These are phyloP conservation scores for Calonectria naviculata DNA, from an alignment of 2,329 filamentous ascomycete genomes.

Conservation along the genomic window DNA sequence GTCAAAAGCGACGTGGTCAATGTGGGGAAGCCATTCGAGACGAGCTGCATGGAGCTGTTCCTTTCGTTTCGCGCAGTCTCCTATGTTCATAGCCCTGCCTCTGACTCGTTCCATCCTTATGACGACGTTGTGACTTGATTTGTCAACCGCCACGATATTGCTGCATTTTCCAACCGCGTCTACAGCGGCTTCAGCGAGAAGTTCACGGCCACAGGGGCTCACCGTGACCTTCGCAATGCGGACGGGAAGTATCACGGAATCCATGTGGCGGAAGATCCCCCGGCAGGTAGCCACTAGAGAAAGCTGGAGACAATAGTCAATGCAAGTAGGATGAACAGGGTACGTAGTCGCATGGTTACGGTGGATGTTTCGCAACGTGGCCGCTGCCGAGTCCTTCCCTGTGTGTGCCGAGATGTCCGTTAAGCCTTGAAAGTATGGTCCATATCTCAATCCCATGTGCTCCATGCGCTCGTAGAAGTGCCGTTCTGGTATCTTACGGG, in stretches of 20 bases:
- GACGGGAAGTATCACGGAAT: conserved; percentile 17
- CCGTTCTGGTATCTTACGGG: neutral
- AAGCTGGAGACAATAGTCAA: conserved; percentile 20
- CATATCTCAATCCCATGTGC: neutral
- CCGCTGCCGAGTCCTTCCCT: neutral
- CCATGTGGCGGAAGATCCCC: conserved; percentile 3
- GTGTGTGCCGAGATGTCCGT: neutral
- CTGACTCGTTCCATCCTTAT: neutral
- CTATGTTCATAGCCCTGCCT: neutral
- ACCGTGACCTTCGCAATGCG: conserved; percentile 9
- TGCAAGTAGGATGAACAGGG: conserved; percentile 18
- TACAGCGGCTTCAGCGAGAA: neutral
- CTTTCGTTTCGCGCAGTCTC: neutral
- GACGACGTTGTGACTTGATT: neutral
- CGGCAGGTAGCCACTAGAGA: neutral
- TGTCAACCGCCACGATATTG: neutral
- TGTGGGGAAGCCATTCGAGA: neutral
- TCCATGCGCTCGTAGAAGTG: neutral
- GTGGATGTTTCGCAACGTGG: neutral
- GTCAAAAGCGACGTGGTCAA: neutral
- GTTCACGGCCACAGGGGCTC: neutral
- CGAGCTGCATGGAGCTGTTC: neutral
- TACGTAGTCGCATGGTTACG: conserved; percentile 8
- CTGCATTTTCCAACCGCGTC: neutral
- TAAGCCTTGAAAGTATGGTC: neutral